phyloP scores from a whole-genome alignment of 2,329 filamentous ascomycete species.

The Aschersonia sp. region DNA sequence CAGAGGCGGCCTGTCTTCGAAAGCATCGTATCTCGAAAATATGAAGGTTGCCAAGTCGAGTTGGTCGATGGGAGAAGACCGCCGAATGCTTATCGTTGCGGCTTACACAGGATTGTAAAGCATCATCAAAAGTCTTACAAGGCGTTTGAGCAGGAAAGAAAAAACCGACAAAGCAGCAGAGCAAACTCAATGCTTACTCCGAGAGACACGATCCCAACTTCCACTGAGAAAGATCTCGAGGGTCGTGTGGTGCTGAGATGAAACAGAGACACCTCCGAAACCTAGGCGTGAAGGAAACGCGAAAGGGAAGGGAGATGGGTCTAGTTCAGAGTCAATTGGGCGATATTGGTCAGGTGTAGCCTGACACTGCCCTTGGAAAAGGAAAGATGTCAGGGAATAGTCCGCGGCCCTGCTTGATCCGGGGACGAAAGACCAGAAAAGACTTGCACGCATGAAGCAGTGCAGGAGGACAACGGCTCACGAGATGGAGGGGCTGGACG shows the following conservation, averaged over 20 bases:
- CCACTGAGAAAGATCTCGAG: background rate
- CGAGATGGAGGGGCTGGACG: background rate
- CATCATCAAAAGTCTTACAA: slow-evolving; percentile 6
- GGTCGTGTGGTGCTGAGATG: background rate
- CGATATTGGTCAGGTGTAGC: background rate
- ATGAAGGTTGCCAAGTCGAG: slow-evolving; percentile 1
- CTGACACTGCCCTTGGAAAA: background rate
- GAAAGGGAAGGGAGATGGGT: background rate
- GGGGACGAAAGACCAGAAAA: background rate
- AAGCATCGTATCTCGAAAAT: slow-evolving; percentile 16
- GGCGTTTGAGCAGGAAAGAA: background rate
- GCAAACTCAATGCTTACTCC: background rate
- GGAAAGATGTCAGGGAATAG: background rate
- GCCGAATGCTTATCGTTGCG: slow-evolving; percentile 8
- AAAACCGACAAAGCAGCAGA: background rate
- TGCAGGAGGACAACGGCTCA: background rate
- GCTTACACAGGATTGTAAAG: slow-evolving; percentile 5
- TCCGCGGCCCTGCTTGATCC: background rate
- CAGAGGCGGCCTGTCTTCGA: slow-evolving; percentile 16
- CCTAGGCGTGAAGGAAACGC: background rate
- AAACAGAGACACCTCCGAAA: background rate
- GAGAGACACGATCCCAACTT: background rate
- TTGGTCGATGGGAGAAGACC: background rate
- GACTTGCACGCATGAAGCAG: background rate
- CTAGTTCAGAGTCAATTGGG: background rate